phyloP scores from a whole-genome alignment of 495 filamentous ascomycete genomes.

The Lichina pygmaea region DNA sequence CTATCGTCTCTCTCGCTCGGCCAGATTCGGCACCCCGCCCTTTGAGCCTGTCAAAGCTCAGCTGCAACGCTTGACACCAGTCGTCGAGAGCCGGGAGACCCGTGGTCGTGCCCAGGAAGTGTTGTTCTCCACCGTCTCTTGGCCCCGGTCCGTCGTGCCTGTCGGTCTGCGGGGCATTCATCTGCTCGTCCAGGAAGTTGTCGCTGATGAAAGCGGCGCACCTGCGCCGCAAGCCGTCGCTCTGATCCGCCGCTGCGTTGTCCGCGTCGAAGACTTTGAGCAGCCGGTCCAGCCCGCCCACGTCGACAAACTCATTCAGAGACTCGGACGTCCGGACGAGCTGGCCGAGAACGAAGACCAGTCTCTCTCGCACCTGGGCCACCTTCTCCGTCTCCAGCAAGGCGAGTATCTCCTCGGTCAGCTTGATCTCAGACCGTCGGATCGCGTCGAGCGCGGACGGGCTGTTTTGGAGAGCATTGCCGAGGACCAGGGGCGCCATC shows the following conservation, averaged over 20 bases:
- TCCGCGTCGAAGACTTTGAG: conserved; percentile 15
- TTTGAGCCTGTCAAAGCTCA: no score
- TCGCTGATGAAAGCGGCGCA: conserved; percentile 19
- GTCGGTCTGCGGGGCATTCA: conserved; percentile 6
- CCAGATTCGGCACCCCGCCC: no score
- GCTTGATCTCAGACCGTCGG: background rate
- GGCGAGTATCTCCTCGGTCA: conserved; percentile 1
- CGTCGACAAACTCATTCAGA: conserved; percentile 17
- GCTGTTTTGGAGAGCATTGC: conserved; percentile 33
- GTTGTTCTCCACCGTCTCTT: no score
- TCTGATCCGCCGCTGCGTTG: conserved; percentile 9
- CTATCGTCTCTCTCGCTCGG: no score
- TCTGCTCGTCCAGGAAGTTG: conserved; percentile 28
- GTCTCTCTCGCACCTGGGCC: conserved; percentile 12
- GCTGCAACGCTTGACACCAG: no score
- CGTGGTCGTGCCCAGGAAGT: no score
- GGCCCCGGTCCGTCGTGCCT: no score
- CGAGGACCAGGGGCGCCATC: conserved; percentile 23
- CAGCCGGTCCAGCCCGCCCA: conserved; percentile 18
- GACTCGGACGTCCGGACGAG: conserved; percentile 9
- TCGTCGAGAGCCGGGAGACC: no score
- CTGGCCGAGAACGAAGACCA: conserved; percentile 18
- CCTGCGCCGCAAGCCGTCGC: conserved; percentile 15
- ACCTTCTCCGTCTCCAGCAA: conserved; percentile 13
- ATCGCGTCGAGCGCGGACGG: conserved; percentile 20